These are phyloP conservation scores for Margaritispora aquatica DNA, from an alignment of 495 filamentous ascomycete species.

Conservation along the genomic window DNA sequence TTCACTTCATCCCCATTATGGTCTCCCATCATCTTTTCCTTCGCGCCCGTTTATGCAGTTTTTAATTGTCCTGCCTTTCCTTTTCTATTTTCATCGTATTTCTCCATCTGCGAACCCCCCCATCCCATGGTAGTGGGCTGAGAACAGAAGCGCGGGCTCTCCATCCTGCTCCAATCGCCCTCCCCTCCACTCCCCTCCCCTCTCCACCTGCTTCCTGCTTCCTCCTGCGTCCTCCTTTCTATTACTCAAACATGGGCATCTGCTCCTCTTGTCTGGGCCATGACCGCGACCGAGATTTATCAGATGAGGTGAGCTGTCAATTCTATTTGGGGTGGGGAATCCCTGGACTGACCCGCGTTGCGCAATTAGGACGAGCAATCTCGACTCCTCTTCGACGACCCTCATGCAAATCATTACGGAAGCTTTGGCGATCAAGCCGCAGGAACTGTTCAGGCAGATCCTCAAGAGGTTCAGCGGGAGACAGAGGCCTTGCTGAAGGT, in stretches of 20 bases:
- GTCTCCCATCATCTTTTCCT: background rate
- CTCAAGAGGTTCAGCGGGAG: conserved; percentile 50
- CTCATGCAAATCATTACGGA: conserved; percentile 45
- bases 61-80: background rate
- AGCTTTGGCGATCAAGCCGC: conserved; percentile 44
- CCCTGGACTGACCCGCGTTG: conserved; percentile 1
- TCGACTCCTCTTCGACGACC: conserved; percentile 46
- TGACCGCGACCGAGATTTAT: conserved; percentile 13
- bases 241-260: conserved; percentile 20
- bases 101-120: background rate
- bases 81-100: background rate
- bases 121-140: background rate
- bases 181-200: background rate
- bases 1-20: background rate
- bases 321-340: background rate
- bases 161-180: background rate
- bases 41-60: background rate
- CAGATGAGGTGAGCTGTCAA: conserved; percentile 18
- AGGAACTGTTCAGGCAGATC: conserved; percentile 39
- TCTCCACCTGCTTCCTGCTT: background rate
- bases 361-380: conserved; percentile 43
- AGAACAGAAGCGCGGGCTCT: background rate
- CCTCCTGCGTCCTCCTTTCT: background rate
- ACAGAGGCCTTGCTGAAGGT: conserved; percentile 50
- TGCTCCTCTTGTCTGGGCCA: conserved; percentile 24